Evolutionary conservation across 1,139 yeast genomes (phyloP).

Genomic region (Taphrina sp.): DNA sequence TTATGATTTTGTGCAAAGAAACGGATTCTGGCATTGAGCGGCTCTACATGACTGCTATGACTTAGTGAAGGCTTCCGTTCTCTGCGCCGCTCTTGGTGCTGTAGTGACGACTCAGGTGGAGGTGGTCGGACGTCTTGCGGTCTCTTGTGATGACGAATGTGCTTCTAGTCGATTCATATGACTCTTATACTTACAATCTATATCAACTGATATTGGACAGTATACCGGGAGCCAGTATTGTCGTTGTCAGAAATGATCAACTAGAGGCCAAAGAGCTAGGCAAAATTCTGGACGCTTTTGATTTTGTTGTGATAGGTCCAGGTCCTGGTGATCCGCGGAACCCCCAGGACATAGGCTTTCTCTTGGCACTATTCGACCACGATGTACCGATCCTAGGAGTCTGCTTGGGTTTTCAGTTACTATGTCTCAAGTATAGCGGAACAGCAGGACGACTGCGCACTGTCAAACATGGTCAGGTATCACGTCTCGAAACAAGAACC

Average conservation of each 20-base stretch:
- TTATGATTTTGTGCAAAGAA: too few species aligned
- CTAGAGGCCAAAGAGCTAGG: conserved; percentile 50
- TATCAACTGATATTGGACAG: conserved; percentile 57
- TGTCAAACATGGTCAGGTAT: conserved; percentile 86
- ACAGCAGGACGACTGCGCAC: conserved; percentile 53
- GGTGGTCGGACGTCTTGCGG: too few species aligned
- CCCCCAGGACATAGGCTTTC: conserved; percentile 68
- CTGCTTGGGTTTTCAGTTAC: conserved; percentile 86
- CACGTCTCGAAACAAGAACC: conserved; percentile 62
- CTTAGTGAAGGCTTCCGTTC: too few species aligned
- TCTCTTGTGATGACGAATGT: conserved; percentile 13
- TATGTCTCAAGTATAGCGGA: conserved; percentile 68
- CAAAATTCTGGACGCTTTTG: conserved; percentile 52
- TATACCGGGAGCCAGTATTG: conserved; percentile 54
- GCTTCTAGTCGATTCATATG: conserved; percentile 86
- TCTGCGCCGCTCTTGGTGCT: too few species aligned
- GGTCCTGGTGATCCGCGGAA: conserved; percentile 91
- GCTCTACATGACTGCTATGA: too few species aligned
- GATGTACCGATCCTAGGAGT: conserved; percentile 78
- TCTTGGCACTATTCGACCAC: conserved; percentile 54
- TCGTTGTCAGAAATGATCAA: conserved; percentile 74
- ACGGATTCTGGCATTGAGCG: too few species aligned
- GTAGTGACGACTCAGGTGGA: too few species aligned
- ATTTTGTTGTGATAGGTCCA: conserved; percentile 85
- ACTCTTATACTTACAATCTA: conserved; percentile 86